A percentile compares a stretch with the other conserved stretches of the same genome.
These are phyloP conservation scores for Colletotrichum navitas DNA, from an alignment of 2,329 filamentous ascomycete genomes.

Conservation along the genomic window DNA sequence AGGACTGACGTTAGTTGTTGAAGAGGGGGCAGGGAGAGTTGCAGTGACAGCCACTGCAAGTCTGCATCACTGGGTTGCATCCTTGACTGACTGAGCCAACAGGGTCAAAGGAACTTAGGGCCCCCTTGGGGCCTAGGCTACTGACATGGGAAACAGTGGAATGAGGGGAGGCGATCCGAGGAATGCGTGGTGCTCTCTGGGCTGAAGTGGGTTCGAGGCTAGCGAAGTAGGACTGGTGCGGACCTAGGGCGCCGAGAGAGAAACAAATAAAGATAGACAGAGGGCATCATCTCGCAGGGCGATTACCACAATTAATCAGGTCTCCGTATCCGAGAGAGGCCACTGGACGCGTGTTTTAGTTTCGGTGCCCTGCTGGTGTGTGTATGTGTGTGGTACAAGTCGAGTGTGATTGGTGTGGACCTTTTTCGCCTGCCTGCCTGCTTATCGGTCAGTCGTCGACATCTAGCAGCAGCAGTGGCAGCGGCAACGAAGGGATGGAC, in stretches of 20 bases:
- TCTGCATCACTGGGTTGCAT: conserved; percentile 27
- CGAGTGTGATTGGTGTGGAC: conserved; percentile 6
- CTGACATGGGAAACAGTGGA: conserved; percentile 29
- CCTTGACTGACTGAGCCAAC: conserved; percentile 14
- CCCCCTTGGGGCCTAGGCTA: not conserved
- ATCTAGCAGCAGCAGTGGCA: not conserved
- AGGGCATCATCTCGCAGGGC: conserved; percentile 28
- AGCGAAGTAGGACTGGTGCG: conserved; percentile 30
- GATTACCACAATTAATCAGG: conserved; percentile 27
- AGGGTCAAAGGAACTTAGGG: conserved; percentile 4
- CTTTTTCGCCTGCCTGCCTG: conserved; percentile 1
- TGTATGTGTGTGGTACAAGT: not conserved
- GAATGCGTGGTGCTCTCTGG: conserved; percentile 34
- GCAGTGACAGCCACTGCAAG: conserved; percentile 24
- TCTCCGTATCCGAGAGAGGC: not conserved
- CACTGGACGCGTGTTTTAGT: conserved; percentile 23
- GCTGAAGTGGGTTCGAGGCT: conserved; percentile 34
- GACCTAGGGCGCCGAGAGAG: not conserved
- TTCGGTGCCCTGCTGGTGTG: conserved; percentile 13
- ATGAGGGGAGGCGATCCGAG: conserved; percentile 29
- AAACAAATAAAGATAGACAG: not conserved
- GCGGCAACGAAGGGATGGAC: conserved; percentile 9
- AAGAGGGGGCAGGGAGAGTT: conserved; percentile 12
- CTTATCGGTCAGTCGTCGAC: not conserved
- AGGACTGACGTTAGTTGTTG: conserved; percentile 34